Evolutionary conservation across 1,284 basidiomycete species (phyloP), one percentile per base, ranked within the genome.

Genomic region (Meripilus lineatus): DNA sequence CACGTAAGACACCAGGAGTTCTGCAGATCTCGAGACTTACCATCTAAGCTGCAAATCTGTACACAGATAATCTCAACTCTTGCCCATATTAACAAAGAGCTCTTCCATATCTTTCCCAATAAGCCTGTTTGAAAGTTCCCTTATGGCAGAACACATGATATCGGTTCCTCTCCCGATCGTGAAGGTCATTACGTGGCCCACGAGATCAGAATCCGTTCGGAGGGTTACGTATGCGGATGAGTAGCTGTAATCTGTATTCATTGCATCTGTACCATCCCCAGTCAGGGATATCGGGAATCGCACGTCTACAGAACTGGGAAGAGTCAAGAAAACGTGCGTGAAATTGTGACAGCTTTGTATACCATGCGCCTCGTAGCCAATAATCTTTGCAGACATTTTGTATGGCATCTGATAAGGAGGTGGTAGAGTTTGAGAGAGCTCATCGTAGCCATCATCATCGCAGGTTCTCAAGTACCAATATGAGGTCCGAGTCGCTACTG

Each of bases 151-250:
- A 64, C 89, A 93, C 44, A 93, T 92, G 55, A 94, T 92, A 50
- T 97, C 94, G 61, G 94, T 97, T 21, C 93, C 93, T 32, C 92
- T 81, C 4, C 93, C 93, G 56, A 94, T 95, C n/a, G 93, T 95
- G 64, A 96, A 96, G 11, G 93, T 94, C 93, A 95, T 93, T 41
- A 93, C 93, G 57, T 91, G 82, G 24, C 93, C 92, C 42, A 82
- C 76, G 38, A 93, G 79, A 43, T 80, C 75, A 4, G 76, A 68
- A 42, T 81, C 74, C 3, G 93, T 93, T 55, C 79, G 70, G 45
- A 97, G 71, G 7, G 80, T 79, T 37, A 96, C 73, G 62, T 96
- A 96, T 2, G 93, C 93, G 1, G 92, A 89, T 1, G 89, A 93
- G 69, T 97, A 97, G 67, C 96, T 92, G 66, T 93, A 94, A 47